Evolutionary conservation across 768 basidiomycete species (phyloP).

Genomic region (Mycena galericulata): DNA sequence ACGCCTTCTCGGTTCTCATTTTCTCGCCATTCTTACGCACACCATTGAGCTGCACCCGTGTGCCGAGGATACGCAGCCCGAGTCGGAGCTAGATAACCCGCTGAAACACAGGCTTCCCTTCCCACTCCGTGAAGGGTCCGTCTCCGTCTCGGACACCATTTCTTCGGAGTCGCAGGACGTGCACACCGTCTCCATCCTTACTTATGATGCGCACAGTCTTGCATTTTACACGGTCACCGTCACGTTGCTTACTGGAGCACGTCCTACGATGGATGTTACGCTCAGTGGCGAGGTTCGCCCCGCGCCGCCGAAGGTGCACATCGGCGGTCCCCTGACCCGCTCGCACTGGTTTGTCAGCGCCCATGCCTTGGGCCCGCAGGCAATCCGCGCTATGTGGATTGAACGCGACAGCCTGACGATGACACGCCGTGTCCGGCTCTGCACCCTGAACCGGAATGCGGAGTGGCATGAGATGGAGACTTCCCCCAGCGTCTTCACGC

Average conservation of each 20-base stretch:
- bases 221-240: slow-evolving; percentile 56
- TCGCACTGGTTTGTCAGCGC: slow-evolving; percentile 64
- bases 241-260: slow-evolving; percentile 3
- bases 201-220: slow-evolving; percentile 61
- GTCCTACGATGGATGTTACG: slow-evolving; percentile 53
- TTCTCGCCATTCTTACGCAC: slow-evolving; percentile 65
- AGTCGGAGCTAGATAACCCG: slow-evolving; percentile 39
- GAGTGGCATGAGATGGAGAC: slow-evolving; percentile 28
- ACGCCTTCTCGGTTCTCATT: slow-evolving; percentile 58
- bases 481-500: slow-evolving; percentile 25
- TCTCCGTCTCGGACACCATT: slow-evolving; percentile 53
- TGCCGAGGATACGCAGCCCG: slow-evolving; percentile 18
- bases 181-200: slow-evolving; percentile 54
- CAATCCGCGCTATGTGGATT: slow-evolving; percentile 67
- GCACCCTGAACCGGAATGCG: slow-evolving; percentile 11
- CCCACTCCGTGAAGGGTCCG: slow-evolving; percentile 52
- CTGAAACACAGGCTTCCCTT: slow-evolving; percentile 34
- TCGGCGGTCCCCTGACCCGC: neutral
- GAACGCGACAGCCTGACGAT: slow-evolving; percentile 49
- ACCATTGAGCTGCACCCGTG: slow-evolving; percentile 62
- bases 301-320: slow-evolving; percentile 15
- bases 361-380: slow-evolving; percentile 59
- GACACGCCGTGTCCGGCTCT: slow-evolving; percentile 24
- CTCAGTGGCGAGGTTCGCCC: slow-evolving; percentile 52
- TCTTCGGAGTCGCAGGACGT: slow-evolving; percentile 28